Evolutionary conservation across 345 rosid genomes (phyloP), one percentile per base, ranked within the genome.

Genomic region (Salix caprea): DNA sequence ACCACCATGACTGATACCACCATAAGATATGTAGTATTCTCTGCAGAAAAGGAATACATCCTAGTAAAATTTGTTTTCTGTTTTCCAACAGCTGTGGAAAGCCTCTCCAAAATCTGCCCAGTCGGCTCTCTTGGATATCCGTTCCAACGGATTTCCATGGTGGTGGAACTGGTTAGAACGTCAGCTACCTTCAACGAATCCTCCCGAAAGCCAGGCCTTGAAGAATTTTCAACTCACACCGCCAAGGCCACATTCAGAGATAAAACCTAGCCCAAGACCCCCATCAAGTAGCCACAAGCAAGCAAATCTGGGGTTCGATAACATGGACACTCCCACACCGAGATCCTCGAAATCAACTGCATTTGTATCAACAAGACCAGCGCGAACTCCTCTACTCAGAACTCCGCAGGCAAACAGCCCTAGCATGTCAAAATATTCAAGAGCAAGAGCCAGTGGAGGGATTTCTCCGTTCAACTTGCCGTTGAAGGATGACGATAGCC

Each of bases 151-250:
- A 34, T 86, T 86, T 75, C 97, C 99, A 26, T 90, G 93, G 94
- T 96, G 99, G 99, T 96, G 97, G 97, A 96, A 90, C 84, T 93
- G 96, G 97, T 78, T 91, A 69, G 99, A 93, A 65, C 80, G 85
- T 21, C 90, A 92, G 34, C 78, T 89, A n/a, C 93, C 91, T 60
- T 75, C 74, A 30, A 54, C 82, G 58, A 89, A 78, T 76, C 78
- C 82, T 61, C 78, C 82, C 6, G 92, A 89, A 66, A 86, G 71
- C 74, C 92, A 81, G 76, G 76, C 69, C 69, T 13, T 79, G 56
- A 84, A 88, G 80, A 83, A 42, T 69, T 84, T 84, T 42, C 90
- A 77, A 50, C 84, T 81, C 34, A 91, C 96, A 50, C 91, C 93
- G n/a, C 66, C 88, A 15, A 84, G 91, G 81, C 82, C 85, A 65